Conservation (phyloP, 1,139 yeast genomes). For the Diutina ranongensis region DNA sequence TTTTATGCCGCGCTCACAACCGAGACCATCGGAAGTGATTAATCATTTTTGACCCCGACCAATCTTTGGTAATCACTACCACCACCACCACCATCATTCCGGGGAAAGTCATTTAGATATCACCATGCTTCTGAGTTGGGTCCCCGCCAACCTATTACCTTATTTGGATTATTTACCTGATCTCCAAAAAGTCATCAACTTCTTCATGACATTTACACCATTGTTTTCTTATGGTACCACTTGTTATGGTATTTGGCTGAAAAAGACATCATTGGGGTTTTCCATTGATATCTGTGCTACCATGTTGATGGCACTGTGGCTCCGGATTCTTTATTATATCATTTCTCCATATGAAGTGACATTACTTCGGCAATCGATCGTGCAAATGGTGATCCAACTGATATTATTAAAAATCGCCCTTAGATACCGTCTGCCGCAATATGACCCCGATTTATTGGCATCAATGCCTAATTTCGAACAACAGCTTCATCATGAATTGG, state of each 20-base stretch:
- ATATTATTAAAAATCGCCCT: slow-evolving; percentile 53
- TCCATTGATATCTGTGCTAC: slow-evolving; percentile 85
- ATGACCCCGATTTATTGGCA: slow-evolving; percentile 30
- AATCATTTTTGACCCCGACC: too few species aligned
- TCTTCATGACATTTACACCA: slow-evolving; percentile 61
- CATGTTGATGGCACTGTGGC: slow-evolving; percentile 67
- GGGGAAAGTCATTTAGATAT: too few species aligned
- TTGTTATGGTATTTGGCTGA: slow-evolving; percentile 51
- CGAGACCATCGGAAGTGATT: too few species aligned
- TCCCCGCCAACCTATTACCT: slow-evolving; percentile 7
- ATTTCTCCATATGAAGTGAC: slow-evolving; percentile 74
- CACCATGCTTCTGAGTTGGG: background rate
- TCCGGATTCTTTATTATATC: slow-evolving; percentile 65
- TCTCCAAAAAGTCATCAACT: slow-evolving; percentile 23
- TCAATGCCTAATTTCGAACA: slow-evolving; percentile 15
- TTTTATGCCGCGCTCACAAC: background rate
- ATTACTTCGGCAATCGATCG: slow-evolving; percentile 59
- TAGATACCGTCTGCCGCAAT: slow-evolving; percentile 38
- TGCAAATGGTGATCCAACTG: slow-evolving; percentile 68
- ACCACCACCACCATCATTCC: too few species aligned
- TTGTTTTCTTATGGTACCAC: slow-evolving; percentile 81
- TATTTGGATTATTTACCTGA: slow-evolving; percentile 34
- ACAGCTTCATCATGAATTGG: background rate
- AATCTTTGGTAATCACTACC: too few species aligned
- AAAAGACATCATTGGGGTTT: slow-evolving; percentile 64